Evolutionary conservation across 2,329 filamentous ascomycete species (phyloP), one percentile per base, ranked within the genome.

Genomic region (Colletotrichum falcatum): DNA sequence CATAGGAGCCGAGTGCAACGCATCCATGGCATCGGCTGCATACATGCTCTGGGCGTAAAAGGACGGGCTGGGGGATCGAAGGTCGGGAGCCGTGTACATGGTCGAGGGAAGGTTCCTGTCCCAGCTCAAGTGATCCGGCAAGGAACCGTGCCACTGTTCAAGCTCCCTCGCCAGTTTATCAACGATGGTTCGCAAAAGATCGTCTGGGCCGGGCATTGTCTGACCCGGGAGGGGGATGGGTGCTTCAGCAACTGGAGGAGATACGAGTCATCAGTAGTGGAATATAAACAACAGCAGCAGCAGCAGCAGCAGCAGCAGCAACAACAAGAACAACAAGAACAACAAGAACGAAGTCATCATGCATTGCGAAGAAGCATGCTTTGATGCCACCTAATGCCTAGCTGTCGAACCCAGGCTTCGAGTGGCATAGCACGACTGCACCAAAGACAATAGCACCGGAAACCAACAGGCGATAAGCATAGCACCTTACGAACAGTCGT

Each of bases 91-190:
- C 11, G 81, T 80, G 68, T 85, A 86, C 28, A 81, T n/a, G n/a
- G 35, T 79, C 23, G 82, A 79, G 5, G 83, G 82, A 61, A 85
- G 82, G 18, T 83, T 82, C 74, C 90, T 88, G n/a, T 82, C 79
- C 89, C 89, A 91, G 73, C 88, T 84, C 14, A 91, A 78, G 58
- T 84, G 80, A 5, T 77, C 76, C 3, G 89, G 88, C 6, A 91
- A 81, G 16, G 60, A 62, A 7, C 23, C 82, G 39, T 87, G 84
- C 89, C 89, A 91, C 70, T 86, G 83, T 12, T 87, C 85, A 2
- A 90, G 83, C 73, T 89, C 85, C 12, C 81, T 78, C 3, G 84
- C 83, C 65, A 90, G 83, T 62, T 87, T 84, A 56, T 83, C 54
- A 33, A 49, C n/a, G 30, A 44, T 16, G 59, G 46, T 11, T 48